Evolutionary conservation across 2,329 filamentous ascomycete genomes (phyloP).

Genomic region (Botryotinia globosa): DNA sequence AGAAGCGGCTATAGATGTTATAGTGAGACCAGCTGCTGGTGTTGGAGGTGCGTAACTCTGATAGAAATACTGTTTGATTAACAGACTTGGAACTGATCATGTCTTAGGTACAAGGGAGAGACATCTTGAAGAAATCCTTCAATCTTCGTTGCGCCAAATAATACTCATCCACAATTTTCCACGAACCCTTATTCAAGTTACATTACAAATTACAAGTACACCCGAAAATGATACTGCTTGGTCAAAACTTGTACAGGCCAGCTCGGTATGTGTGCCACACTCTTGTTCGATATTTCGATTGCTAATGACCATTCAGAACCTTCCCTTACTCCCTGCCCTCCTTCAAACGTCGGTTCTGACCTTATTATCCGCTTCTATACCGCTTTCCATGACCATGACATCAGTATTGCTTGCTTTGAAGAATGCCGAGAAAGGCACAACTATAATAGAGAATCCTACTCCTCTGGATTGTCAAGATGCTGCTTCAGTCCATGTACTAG

Average conservation of each 20-base stretch:
- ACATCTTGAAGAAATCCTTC: conserved; percentile 75
- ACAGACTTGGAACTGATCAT: conserved; percentile 12
- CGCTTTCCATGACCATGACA: conserved; percentile 70
- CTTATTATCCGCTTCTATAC: conserved; percentile 78
- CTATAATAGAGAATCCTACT: conserved; percentile 58
- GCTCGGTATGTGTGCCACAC: conserved; percentile 48
- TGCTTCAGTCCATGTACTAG: conserved; percentile 76
- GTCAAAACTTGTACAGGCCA: conserved; percentile 58
- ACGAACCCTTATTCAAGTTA: conserved; percentile 74
- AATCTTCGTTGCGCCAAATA: conserved; percentile 69
- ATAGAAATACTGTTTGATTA: neutral
- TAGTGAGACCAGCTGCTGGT: conserved; percentile 80
- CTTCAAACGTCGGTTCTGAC: conserved; percentile 76
- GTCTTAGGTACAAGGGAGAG: conserved; percentile 64
- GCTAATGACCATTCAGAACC: conserved; percentile 52
- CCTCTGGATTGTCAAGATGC: conserved; percentile 60
- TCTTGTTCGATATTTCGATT: conserved; percentile 20
- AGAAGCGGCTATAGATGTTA: conserved; percentile 85
- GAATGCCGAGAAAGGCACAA: conserved; percentile 41
- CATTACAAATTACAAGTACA: conserved; percentile 70
- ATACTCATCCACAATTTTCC: conserved; percentile 75
- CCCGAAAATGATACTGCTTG: conserved; percentile 65
- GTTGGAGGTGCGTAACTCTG: conserved; percentile 62
- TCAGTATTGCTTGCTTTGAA: conserved; percentile 62
- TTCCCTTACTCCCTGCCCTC: conserved; percentile 76